These are phyloP conservation scores for Myxozyma lipomycoides DNA, from an alignment of 805 yeast species.

Conservation along the genomic window DNA sequence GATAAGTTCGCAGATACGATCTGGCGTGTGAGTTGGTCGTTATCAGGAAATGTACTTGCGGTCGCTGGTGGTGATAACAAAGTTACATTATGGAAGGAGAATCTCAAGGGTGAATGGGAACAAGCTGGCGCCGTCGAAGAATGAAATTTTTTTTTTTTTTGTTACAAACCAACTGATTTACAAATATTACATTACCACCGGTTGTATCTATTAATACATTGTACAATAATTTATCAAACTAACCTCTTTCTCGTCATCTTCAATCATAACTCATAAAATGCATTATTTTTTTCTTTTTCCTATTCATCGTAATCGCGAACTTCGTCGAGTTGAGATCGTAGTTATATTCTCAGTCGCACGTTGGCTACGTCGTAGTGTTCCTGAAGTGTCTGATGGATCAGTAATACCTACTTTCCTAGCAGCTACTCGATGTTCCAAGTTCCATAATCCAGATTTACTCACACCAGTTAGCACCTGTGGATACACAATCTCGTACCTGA, in stretches of 20 bases:
- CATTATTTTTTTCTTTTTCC: not conserved
- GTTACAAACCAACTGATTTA: too few relatives aligned
- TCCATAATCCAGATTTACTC: slow-evolving; percentile 12
- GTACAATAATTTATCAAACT: not conserved
- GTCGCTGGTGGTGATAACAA: slow-evolving; percentile 95
- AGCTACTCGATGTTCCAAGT: slow-evolving; percentile 13
- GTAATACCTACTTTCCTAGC: too few relatives aligned
- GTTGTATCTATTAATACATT: not conserved
- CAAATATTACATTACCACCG: not conserved
- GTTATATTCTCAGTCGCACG: not conserved
- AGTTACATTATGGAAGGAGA: slow-evolving; percentile 95
- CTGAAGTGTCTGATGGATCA: too few relatives aligned
- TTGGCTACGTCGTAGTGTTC: not conserved
- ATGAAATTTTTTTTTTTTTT: slow-evolving; percentile 36
- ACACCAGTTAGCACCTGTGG: slow-evolving; percentile 15
- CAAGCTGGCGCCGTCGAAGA: slow-evolving; percentile 94
- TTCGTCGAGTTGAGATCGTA: not conserved
- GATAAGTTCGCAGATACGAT: slow-evolving; percentile 94
- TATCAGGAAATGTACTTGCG: slow-evolving; percentile 92
- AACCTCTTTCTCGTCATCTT: not conserved
- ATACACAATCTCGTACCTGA: slow-evolving; percentile 12
- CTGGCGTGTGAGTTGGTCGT: slow-evolving; percentile 98
- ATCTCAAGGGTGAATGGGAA: slow-evolving; percentile 90
- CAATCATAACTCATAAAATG: too few relatives aligned
- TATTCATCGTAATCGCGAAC: not conserved